phyloP scores from a whole-genome alignment of 495 filamentous ascomycete genomes.

The Lasiosphaeria hispida region DNA sequence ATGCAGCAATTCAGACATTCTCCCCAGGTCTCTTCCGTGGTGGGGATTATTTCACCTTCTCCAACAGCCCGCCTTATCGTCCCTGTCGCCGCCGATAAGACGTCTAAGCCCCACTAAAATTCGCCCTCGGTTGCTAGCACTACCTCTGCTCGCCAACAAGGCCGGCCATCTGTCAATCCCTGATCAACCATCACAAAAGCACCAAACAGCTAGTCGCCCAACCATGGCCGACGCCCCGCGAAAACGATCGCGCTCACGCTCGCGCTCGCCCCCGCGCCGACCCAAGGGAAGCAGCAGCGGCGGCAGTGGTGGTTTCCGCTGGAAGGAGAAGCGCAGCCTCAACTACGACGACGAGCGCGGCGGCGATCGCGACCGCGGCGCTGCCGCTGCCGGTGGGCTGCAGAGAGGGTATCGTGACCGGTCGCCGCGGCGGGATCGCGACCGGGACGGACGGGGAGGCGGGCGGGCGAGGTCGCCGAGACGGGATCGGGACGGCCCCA shows the following conservation, averaged over 20 bases:
- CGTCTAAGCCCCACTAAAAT: constrained; percentile 23
- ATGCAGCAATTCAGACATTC: neutral
- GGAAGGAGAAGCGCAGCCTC: constrained; percentile 62
- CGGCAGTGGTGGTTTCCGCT: constrained; percentile 58
- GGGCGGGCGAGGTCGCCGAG: constrained; percentile 10
- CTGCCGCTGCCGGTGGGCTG: constrained; percentile 41
- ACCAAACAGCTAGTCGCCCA: constrained; percentile 2
- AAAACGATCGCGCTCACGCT: constrained; percentile 36
- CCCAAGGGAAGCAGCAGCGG: constrained; percentile 42
- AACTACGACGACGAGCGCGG: constrained; percentile 50
- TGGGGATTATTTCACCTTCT: too few relatives aligned
- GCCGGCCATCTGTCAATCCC: neutral
- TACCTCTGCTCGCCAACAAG: neutral
- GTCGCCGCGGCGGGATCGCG: constrained; percentile 36
- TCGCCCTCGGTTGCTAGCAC: constrained; percentile 1
- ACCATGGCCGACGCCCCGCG: constrained; percentile 31
- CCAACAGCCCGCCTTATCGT: neutral
- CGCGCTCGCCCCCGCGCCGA: constrained; percentile 31
- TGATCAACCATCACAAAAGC: constrained; percentile 1
- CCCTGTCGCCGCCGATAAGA: neutral
- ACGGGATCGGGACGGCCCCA: constrained; percentile 13
- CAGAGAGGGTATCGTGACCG: constrained; percentile 56
- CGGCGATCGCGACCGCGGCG: constrained; percentile 34
- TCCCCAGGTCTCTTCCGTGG: neutral
- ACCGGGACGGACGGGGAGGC: constrained; percentile 20